Conservation (phyloP, 1,139 yeast genomes). For the Blastobotrys petasosporus region DNA sequence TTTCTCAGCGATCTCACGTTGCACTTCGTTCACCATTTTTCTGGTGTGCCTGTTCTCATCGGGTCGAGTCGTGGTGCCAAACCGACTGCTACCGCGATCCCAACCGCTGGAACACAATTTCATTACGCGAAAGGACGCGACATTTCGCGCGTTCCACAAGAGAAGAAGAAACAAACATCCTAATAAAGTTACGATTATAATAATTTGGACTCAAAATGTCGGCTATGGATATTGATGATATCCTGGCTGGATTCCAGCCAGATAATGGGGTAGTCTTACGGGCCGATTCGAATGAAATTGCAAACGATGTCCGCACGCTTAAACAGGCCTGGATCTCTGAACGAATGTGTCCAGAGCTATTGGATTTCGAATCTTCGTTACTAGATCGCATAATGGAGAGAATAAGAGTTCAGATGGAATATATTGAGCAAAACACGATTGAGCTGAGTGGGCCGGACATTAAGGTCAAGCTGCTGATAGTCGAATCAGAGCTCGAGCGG, state of each 20-base stretch:
- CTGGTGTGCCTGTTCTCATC: background rate
- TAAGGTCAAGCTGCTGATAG: conserved; percentile 71
- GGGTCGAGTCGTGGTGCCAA: background rate
- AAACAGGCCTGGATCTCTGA: conserved; percentile 77
- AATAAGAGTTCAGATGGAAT: conserved; percentile 61
- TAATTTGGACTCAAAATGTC: too few relatives aligned
- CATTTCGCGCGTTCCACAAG: too few relatives aligned
- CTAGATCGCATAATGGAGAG: conserved; percentile 52
- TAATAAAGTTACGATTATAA: too few relatives aligned
- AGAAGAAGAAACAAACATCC: too few relatives aligned
- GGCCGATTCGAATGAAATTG: conserved; percentile 6
- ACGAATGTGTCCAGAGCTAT: conserved; percentile 74
- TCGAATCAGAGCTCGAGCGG: conserved; percentile 88
- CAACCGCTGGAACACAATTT: background rate
- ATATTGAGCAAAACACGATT: conserved; percentile 55
- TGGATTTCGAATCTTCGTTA: conserved; percentile 61
- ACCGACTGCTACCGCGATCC: background rate
- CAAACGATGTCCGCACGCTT: conserved; percentile 29
- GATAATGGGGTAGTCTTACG: conserved; percentile 9
- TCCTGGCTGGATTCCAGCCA: conserved; percentile 23
- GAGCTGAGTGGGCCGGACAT: conserved; percentile 51
- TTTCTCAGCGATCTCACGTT: conserved; percentile 43
- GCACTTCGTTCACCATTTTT: conserved; percentile 26
- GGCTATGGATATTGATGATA: conserved; percentile 25
- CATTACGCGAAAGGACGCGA: background rate